Base-by-base conservation (phyloP, 345 rosid species). In the Aethionema arabicum region DNA sequence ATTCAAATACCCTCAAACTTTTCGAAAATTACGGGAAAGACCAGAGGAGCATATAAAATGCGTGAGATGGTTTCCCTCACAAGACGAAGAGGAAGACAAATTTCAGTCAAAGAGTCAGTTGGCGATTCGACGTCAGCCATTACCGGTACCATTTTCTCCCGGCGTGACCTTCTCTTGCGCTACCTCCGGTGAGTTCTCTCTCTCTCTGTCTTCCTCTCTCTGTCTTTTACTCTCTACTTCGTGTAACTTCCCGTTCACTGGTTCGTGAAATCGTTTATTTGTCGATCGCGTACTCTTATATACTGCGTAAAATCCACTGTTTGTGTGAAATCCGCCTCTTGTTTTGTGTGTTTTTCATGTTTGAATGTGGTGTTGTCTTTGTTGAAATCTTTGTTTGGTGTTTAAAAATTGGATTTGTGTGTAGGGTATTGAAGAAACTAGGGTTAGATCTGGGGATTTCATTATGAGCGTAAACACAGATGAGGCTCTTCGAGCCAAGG, bases 401-500 rank as follows among this genome's bases (percentile, higher is more conserved):
- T 4, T 31, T 39, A 51, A 54, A 54, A 47, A 13, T 61, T 8
- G 48, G 46, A 61, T 13, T 5, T 58, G 8, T 58, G 16, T 67
- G 59, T 59, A 67, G 72, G 64, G 5, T 44, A 11, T 45, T n/a
- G 27, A 47, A 46, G 54, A 37, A 33, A 45, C 5, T 11, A 33
- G 15, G 32, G 15, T 52, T 4, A 33, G 33, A 32, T 27, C 54
- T 59, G 46, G 32, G 32, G 2, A 13, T 36, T 11, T 2, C 0
- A 63, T 14, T 30, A 93, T 90, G 99, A 90, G 85, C 38, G 80
- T 83, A 79, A 87, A 93, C 76, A 90, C 82, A 73, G 97, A 87
- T 53, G 99, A 90, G 87, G 99, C 99, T 65, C 46, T 87, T 52
- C 77, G 91, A 72, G 90, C 90, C 69, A 90, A 75, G 73, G 79